Base-by-base conservation (phyloP, 148 eudicot genomes). In the Vaccinium corymbosum region DNA sequence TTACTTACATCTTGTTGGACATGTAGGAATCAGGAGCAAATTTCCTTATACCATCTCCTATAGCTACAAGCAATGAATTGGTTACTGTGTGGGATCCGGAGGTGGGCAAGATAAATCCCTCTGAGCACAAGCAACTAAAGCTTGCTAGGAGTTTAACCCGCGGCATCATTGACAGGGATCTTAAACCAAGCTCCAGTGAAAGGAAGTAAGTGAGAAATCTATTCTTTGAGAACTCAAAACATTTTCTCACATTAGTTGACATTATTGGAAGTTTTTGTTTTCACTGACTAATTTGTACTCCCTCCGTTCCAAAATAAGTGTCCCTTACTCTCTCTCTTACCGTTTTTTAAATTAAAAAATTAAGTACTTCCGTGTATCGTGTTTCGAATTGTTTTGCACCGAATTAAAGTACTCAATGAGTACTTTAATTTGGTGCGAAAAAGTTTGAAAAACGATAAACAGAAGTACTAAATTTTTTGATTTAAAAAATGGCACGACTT, bases 31-130 rank as follows among this genome's bases (percentile, higher is more conserved):
- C 99, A 25, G 99, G 97, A 83, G 94, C 97, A 83, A 97, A 97
- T 86, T 92, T 94, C 82, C 89, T 93, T 80, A 88, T 97, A 86
- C 92, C 95, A 42, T 91, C 98, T 81, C 95, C 98, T 48, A 89
- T 97, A 68, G 92, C 97, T 76, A 90, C 98, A 83, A 91, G 90
- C 86, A 96, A 96, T 89, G 99, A 96, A 87, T 90, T 96, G 80
- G 99, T 96, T 85, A 92, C 93, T 15, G 97, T 96, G 48, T 96
- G 98, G 97, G 99, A 96, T 83, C 98, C 99, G 78, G 99, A 94
- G 85, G 92, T 94, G 77, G 99, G 97, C 68, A 97, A 92, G 85
- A 91, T 86, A 61, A 97, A 97, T 90, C 99, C 95, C 85, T 94
- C 98, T 78, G 98, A 97, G 89, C 98, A 97, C 92, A 97, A 97